Percentiles rank a stretch among this genome's conserved stretches.
Evolutionary conservation across 2,329 filamentous ascomycete species (phyloP).

Genomic region (Hypoxylon sp.): DNA sequence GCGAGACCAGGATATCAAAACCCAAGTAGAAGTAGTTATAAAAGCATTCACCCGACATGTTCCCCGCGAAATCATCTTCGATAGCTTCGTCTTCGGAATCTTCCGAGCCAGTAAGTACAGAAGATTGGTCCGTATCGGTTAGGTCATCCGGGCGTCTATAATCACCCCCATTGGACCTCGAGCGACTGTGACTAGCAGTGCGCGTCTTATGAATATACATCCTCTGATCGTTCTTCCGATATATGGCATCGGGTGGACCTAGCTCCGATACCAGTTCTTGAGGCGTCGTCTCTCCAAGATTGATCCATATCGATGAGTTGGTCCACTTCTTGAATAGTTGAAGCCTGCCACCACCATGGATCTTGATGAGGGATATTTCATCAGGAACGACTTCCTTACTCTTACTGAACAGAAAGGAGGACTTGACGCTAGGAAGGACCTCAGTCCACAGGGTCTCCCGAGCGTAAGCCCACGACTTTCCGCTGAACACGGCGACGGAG

Average conservation of each 20-base stretch:
- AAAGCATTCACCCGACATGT: conserved; percentile 80
- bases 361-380: conserved; percentile 83
- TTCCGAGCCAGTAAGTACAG: conserved; percentile 76
- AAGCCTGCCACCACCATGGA: conserved; percentile 82
- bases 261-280: conserved; percentile 93
- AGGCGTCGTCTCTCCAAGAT: conserved; percentile 85
- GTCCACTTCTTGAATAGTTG: conserved; percentile 81
- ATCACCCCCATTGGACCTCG: conserved; percentile 59
- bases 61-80: conserved; percentile 66
- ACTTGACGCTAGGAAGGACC: conserved; percentile 78
- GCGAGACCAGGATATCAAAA: conserved; percentile 92
- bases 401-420: conserved; percentile 74
- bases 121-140: conserved; percentile 81
- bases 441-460: conserved; percentile 81
- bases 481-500: conserved; percentile 91
- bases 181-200: conserved; percentile 63
- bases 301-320: conserved; percentile 75
- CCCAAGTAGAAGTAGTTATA: conserved; percentile 98
- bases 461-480: conserved; percentile 89
- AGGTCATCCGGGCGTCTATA: conserved; percentile 65
- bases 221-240: conserved; percentile 88
- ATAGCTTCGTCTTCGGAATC: conserved; percentile 72
- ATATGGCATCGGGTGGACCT: conserved; percentile 93
- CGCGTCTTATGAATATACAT: conserved; percentile 84
- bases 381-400: conserved; percentile 85